phyloP scores from a whole-genome alignment of 2,329 filamentous ascomycete species.

The Trichophyton equinum region DNA sequence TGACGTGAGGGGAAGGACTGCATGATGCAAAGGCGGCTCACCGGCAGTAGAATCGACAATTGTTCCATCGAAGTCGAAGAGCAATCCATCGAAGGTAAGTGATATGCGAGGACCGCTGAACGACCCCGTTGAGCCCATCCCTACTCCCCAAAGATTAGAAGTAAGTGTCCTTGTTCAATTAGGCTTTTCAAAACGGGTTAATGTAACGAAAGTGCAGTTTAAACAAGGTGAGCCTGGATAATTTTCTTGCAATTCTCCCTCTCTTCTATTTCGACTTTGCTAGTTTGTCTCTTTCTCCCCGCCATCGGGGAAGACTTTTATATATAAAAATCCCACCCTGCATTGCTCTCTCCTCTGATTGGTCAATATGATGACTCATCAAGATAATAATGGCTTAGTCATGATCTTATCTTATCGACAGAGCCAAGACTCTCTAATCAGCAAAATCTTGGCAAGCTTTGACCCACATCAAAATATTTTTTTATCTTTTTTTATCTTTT shows the following conservation, averaged over 20 bases:
- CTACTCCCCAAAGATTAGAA: neutral
- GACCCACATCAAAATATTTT: slow-evolving; percentile 4
- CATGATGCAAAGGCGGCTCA: slow-evolving; percentile 15
- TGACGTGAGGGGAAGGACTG: neutral
- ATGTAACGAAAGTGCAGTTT: neutral
- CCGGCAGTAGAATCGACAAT: slow-evolving; percentile 37
- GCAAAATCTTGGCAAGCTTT: neutral
- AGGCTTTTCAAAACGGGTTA: neutral
- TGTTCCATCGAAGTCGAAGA: slow-evolving; percentile 39
- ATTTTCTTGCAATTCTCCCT: neutral
- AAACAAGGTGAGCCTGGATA: neutral
- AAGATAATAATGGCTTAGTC: neutral
- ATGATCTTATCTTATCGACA: neutral
- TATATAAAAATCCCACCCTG: neutral
- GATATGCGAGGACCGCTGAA: slow-evolving; percentile 31
- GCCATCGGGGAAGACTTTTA: neutral
- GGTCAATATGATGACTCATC: neutral
- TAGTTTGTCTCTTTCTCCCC: neutral
- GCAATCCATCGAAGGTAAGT: slow-evolving; percentile 30
- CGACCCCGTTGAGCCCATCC: slow-evolving; percentile 16
- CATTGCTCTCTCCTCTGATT: neutral
- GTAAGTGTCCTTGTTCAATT: neutral
- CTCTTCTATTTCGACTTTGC: neutral
- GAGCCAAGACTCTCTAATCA: neutral
- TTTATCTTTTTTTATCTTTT: neutral